These are phyloP conservation scores for Talaromyces nanjingensis DNA, from an alignment of 495 filamentous ascomycete genomes.

Conservation along the genomic window DNA sequence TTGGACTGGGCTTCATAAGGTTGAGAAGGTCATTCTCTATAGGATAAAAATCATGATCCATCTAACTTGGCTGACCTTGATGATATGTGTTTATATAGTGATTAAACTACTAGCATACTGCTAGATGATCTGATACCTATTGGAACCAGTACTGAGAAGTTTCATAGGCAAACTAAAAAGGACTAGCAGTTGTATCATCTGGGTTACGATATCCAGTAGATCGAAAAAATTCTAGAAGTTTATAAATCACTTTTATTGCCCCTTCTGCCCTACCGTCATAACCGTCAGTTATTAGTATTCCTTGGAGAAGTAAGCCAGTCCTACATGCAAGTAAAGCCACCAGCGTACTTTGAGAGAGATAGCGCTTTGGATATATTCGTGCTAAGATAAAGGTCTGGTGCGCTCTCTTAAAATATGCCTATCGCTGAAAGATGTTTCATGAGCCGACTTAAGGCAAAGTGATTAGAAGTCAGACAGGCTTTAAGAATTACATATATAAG, in stretches of 20 bases:
- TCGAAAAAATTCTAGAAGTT: constrained; percentile 17
- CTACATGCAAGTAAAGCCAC: constrained; percentile 28
- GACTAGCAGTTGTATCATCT: constrained; percentile 13
- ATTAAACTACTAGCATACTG: constrained; percentile 34
- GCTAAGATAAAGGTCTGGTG: constrained; percentile 33
- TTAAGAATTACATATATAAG: too few species aligned
- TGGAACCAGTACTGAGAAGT: constrained; percentile 10
- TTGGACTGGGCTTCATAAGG: constrained; percentile 9
- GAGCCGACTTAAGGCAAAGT: constrained; percentile 18
- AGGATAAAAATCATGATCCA: constrained; percentile 44
- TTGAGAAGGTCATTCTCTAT: constrained; percentile 27
- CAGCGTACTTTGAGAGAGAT: constrained; percentile 25
- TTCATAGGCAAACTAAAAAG: constrained; percentile 12
- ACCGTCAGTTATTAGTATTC: background rate
- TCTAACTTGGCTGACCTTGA: constrained; percentile 44
- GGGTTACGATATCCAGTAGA: constrained; percentile 14
- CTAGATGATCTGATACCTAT: background rate
- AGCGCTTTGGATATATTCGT: constrained; percentile 38
- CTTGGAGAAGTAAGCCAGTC: background rate
- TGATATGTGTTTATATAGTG: constrained; percentile 44
- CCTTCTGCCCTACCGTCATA: constrained; percentile 9
- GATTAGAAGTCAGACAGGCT: background rate
- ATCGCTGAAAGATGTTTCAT: constrained; percentile 45
- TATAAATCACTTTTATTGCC: background rate
- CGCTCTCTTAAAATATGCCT: constrained; percentile 39